A percentile compares a stretch with the other conserved stretches of the same genome.
Conservation (phyloP, 2,329 filamentous ascomycete species). For the Drechslerella dactyloides region DNA sequence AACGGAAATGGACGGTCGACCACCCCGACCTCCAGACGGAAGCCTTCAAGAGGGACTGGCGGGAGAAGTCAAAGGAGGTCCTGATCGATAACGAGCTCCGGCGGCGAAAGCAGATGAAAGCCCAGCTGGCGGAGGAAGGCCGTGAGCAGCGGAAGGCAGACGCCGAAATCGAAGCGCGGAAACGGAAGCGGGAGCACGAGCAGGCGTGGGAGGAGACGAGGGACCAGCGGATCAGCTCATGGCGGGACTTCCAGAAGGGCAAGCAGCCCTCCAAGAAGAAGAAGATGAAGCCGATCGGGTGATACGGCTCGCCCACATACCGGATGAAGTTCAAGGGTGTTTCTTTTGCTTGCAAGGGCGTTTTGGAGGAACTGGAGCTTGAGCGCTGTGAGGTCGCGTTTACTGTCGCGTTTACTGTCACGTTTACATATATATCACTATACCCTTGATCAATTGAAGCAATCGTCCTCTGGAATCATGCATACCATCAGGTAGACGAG, state of each 20-base stretch:
- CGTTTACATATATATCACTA: slow-evolving; percentile 2
- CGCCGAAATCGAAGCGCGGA: slow-evolving; percentile 78
- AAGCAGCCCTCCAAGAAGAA: slow-evolving; percentile 66
- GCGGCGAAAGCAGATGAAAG: slow-evolving; percentile 82
- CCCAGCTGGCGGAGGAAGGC: slow-evolving; percentile 95
- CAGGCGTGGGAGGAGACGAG: slow-evolving; percentile 93
- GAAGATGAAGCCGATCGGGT: slow-evolving; percentile 64
- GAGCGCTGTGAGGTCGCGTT: neutral
- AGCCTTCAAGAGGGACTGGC: slow-evolving; percentile 83
- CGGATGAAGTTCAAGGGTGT: neutral
- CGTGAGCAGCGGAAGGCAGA: slow-evolving; percentile 84
- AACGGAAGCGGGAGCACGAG: slow-evolving; percentile 88
- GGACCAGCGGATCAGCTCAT: slow-evolving; percentile 89
- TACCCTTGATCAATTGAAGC: slow-evolving; percentile 7
- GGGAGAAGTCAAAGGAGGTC: slow-evolving; percentile 85
- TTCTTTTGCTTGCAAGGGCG: neutral
- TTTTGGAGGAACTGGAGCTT: neutral
- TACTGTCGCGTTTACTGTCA: neutral
- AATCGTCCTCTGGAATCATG: neutral
- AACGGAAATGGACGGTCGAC: slow-evolving; percentile 91
- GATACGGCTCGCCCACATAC: slow-evolving; percentile 50
- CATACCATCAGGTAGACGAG: neutral
- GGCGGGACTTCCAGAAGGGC: slow-evolving; percentile 85
- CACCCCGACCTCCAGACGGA: slow-evolving; percentile 83
- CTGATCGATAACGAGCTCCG: slow-evolving; percentile 91